Conservation (phyloP, 2,329 filamentous ascomycete genomes). For the Fusarium piperis region DNA sequence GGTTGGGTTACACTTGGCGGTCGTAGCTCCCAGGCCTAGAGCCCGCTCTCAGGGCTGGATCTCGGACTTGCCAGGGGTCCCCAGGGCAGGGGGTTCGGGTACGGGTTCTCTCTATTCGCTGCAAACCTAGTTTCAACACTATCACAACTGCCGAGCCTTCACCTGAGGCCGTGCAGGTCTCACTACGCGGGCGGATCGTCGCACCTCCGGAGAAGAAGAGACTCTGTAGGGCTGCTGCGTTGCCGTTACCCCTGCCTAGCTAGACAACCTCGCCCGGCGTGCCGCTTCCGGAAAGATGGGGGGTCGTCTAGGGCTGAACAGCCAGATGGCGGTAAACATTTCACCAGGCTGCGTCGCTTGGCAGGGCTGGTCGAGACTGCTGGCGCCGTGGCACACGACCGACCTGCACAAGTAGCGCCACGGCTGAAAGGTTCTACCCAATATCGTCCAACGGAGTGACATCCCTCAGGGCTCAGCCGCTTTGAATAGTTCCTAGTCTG, state of each 20-base stretch:
- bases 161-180: conserved; percentile 18
- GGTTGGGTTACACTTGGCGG: conserved; percentile 23
- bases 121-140: background rate
- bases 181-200: background rate
- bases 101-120: background rate
- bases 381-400: conserved; percentile 6
- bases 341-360: background rate
- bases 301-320: background rate
- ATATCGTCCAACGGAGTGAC: conserved; percentile 16
- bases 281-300: conserved; percentile 17
- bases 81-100: background rate
- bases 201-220: background rate
- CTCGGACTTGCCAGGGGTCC: conserved; percentile 15
- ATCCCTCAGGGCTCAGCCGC: conserved; percentile 11
- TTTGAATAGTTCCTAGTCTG: conserved; percentile 13
- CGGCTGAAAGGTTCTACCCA: conserved; percentile 11
- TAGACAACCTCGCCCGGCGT: conserved; percentile 20
- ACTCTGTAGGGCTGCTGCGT: background rate
- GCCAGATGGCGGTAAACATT: conserved; percentile 10
- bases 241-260: background rate
- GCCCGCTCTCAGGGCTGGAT: conserved; percentile 35
- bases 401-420: conserved; percentile 19
- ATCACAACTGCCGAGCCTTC: conserved; percentile 4
- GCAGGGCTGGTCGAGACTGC: conserved; percentile 15
- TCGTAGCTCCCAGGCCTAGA: background rate